Conservation (phyloP, 2,329 filamentous ascomycete species). For the Aureobasidium vineae region DNA sequence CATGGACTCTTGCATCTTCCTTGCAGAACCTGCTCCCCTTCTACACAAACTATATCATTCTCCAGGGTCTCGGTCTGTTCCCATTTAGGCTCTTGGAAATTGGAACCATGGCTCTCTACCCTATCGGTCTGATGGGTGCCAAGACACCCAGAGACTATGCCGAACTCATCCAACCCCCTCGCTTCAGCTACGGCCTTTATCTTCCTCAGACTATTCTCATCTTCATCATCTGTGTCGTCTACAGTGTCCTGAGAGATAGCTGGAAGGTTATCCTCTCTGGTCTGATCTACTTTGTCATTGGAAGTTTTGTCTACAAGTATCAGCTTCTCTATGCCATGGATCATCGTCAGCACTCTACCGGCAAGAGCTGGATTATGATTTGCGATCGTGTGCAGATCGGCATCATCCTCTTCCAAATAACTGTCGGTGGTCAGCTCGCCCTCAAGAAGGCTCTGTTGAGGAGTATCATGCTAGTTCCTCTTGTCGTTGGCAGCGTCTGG, state of each 20-base stretch:
- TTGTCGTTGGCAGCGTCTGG: conserved; percentile 80
- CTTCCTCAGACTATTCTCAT: conserved; percentile 88
- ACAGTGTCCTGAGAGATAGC: conserved; percentile 78
- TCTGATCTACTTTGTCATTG: conserved; percentile 76
- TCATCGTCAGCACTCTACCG: conserved; percentile 89
- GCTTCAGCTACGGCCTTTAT: conserved; percentile 95
- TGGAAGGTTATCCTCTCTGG: conserved; percentile 81
- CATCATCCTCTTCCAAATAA: conserved; percentile 82
- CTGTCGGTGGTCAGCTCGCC: conserved; percentile 84
- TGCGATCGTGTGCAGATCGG: conserved; percentile 88
- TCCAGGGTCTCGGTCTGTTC: conserved; percentile 90
- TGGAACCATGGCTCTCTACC: conserved; percentile 79
- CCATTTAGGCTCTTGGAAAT: conserved; percentile 90
- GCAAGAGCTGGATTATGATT: conserved; percentile 94
- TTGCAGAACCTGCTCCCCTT: conserved; percentile 75
- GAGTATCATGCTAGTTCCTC: conserved; percentile 69
- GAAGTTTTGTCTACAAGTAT: conserved; percentile 93
- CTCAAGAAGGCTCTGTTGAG: conserved; percentile 69
- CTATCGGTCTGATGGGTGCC: conserved; percentile 72
- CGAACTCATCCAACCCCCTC: conserved; percentile 74
- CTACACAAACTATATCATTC: conserved; percentile 89
- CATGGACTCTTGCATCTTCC: conserved; percentile 70
- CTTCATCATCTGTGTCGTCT: conserved; percentile 93
- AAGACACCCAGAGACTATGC: conserved; percentile 88
- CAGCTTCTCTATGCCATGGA: conserved; percentile 98